These are phyloP conservation scores for Daldinia decipiens DNA, from an alignment of 495 filamentous ascomycete genomes.

Conservation along the genomic window DNA sequence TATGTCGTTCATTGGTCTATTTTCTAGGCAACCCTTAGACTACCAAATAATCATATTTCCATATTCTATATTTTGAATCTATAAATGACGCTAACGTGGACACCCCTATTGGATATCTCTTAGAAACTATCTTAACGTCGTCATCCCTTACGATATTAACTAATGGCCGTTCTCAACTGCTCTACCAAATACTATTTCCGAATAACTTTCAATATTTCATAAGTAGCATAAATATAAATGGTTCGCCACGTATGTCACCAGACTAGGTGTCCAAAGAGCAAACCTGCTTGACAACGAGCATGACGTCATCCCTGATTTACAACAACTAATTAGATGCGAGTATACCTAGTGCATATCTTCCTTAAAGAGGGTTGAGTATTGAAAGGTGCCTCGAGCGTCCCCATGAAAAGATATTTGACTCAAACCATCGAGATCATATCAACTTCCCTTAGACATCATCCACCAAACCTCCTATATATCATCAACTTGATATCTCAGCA, in stretches of 20 bases:
- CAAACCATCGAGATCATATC: constrained; percentile 1
- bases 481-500: not conserved
- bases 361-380: constrained; percentile 12
- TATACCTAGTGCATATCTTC: constrained; percentile 18
- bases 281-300: constrained; percentile 41
- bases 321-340: constrained; percentile 35
- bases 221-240: not conserved
- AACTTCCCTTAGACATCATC: not conserved
- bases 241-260: constrained; percentile 39
- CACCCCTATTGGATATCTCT: not conserved
- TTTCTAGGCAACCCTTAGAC: not conserved
- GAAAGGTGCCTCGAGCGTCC: not conserved
- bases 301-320: constrained; percentile 37
- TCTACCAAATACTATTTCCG: not conserved
- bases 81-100: not conserved
- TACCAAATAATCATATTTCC: not conserved
- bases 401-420: not conserved
- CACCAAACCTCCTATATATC: not conserved
- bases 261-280: constrained; percentile 17
- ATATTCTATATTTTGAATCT: not conserved
- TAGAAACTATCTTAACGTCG: not conserved
- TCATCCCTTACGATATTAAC: not conserved
- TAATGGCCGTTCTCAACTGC: not conserved
- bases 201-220: not conserved
- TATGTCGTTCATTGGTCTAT: not conserved